Base-by-base conservation (phyloP, 2,329 filamentous ascomycete genomes). In the Botrytis deweyae region DNA sequence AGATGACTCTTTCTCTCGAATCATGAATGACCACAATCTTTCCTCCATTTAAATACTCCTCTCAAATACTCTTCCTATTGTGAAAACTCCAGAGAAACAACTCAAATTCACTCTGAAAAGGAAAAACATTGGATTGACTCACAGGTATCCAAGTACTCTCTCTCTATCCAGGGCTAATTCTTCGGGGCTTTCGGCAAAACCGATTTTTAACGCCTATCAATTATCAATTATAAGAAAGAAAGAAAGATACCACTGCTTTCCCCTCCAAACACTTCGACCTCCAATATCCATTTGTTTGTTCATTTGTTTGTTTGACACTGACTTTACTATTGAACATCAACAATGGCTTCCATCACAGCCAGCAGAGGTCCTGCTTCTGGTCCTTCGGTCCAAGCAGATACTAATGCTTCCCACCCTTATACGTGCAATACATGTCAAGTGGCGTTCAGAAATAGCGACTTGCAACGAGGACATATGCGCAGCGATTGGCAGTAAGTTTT, bases 371-470 rank as follows among this genome's bases (percentile, higher is more conserved):
- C 78, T 72, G 80, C 78, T 71, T 9, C 66, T 58, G 66, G 36
- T 33, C 36, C 69, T 75, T 36, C 42, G 59, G 38, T 72, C 74
- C 29, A 67, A 75, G 40, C 42, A 77, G 80, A 81, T 70, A 77
- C 84, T 33, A 81, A 82, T 33, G 82, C 88, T 46, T 87, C 91
- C 40, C 94, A 98, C 82, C 95, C 96, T 2, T 99, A 95, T 85
- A 98, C 95, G 73, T 99, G 96, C 90, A 99, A 98, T 84, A 96
- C 95, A 74, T 99, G 96, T 82, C 94, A 97, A 82, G 95, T 99
- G 79, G 96, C 95, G 70, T 99, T 98, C 84, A 92, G 95, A 78
- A 94, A 93, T 81, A 94, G 93, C 82, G 95, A 98, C 81, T 88
- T 97, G 73, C 96, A 99, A 85, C 91, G 96, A 82, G 91, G 90